Base-by-base conservation (phyloP, 2,329 filamentous ascomycete genomes). In the Fonsecaea pugnacius region DNA sequence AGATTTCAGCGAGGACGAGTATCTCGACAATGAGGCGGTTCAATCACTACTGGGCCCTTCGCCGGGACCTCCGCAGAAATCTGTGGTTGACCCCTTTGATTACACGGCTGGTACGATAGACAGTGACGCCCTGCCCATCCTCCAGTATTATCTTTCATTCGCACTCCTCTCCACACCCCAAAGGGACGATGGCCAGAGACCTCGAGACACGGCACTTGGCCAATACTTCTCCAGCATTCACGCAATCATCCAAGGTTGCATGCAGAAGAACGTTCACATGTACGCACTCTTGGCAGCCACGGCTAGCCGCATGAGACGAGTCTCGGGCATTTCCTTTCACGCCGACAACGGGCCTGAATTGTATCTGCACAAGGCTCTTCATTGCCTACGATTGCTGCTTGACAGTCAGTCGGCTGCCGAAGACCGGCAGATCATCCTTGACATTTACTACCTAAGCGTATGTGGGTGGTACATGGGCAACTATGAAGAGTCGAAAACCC, bases 381-480 rank as follows among this genome's bases (percentile, higher is more conserved):
- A 62, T 18, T 52, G 62, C 30, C 51, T 68, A n/a, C 54, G 66
- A 16, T 52, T 55, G 27, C 52, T 66, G 27, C 55, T 68, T 18
- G 63, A 63, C 57, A 59, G 30, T 10, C 32, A 50, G 30, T 46
- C 38, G 16, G 57, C 35, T 21, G 36, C 36, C 18, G 36, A 61
- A 8, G 66, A 68, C 36, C 56, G 64, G 7, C 65, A 68, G 27
- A 56, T 64, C n/a, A 64, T 68, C 24, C 43, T 68, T 8, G 66
- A 68, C 58, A 66, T 68, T 24, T 68, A 64, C 36, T 58, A 60
- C 16, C 55, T 68, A 10, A 65, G 64, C 57, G 56, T 66, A 33
- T 66, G 64, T 27, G 63, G 62, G 21, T 68, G 66, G 66, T 60
- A 66, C 16, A 59, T 62, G 52, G 63, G 62, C 16, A 66, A 61